Base-by-base conservation (phyloP, 257 asterid genomes). In the Avicennia marina region DNA sequence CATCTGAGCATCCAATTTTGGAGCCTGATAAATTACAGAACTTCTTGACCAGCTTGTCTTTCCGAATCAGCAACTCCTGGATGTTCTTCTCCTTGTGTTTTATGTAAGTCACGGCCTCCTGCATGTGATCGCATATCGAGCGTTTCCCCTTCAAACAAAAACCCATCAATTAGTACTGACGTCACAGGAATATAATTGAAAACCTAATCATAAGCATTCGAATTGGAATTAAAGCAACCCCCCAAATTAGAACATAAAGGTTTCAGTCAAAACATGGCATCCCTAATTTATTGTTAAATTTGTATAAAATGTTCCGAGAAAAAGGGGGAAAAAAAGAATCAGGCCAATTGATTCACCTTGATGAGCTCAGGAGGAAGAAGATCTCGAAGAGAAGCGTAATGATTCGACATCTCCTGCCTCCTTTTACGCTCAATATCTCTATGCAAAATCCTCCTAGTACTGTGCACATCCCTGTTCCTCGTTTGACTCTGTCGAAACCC, bases 141-240 rank as follows among this genome's bases (percentile, higher is more conserved):
- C 80, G 77, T 58, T 76, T 81, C 51, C 82, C 90, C 90, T 80
- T 52, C n/a, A n/a, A n/a, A n/a, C n/a, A n/a, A n/a, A n/a, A n/a
- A n/a, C n/a, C n/a, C n/a, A n/a, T n/a, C n/a, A n/a, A n/a, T n/a
- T n/a, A n/a, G n/a, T n/a, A n/a, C n/a, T n/a, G n/a, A n/a, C n/a
- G n/a, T n/a, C n/a, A n/a, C n/a, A n/a, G n/a, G n/a, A n/a, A n/a
- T n/a, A n/a, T n/a, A n/a, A n/a, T n/a, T n/a, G n/a, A n/a, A n/a
- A n/a, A n/a, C n/a, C n/a, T n/a, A n/a, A n/a, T n/a, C n/a, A n/a
- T n/a, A n/a, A n/a, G n/a, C n/a, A n/a, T n/a, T n/a, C n/a, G 17
- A 42, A 18, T n/a, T 4, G 16, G 33, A 27, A 11, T 13, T 13
- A 1, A 56, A 5, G 32, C 17, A n/a, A 2, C 16, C 13, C 33